Base-by-base conservation (phyloP, 1,139 yeast species). In the Debaryomycetaceae sp. region DNA sequence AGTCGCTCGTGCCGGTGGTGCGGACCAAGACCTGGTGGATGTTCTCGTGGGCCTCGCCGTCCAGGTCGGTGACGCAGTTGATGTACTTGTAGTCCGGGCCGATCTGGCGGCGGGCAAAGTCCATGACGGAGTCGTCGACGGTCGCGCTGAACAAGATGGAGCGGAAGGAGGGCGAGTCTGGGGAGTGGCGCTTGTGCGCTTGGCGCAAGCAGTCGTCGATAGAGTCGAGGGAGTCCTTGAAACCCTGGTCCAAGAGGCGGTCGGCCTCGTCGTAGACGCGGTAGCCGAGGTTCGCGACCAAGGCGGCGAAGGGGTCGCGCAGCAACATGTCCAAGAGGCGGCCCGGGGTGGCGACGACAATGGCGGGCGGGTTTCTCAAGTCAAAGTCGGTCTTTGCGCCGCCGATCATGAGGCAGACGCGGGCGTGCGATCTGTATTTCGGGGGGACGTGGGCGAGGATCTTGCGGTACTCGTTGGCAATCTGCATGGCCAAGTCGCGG, bases 281-380 rank as follows among this genome's bases (percentile, higher is more conserved):
- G 42, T 76, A 72, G 35, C 68, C 65, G 30, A 87, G 58, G 31
- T 62, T 57, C 25, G 58, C 49, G 18, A 24, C 14, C 8, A 65
- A 62, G 16, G 53, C 51, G 13, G 66, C 56, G 34, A 74, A 68
- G 14, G 41, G 45, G 6, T 53, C 54, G 32, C 64, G 64, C 26
- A 58, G 60, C 32, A 85, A 53, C 35, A 70, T 57, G 41, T 79
- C 94, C 32, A 66, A 51, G 34, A 86, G 64, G 57, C 96, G 71
- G 38, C 96, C 96, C 1, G 97, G 97, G 4, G 97, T 86, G 12
- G 86, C 94, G 36, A 86, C 80, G 25, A 85, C 70, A 39, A 87
- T 73, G 23, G 57, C 44, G 6, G 67, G 60, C 3, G 53, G 53
- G 18, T 32, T 32, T 30, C 41, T 40, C 15, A 39, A 22, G 25